A percentile compares a stretch with the other conserved stretches of the same genome.
phyloP scores from a whole-genome alignment of 495 filamentous ascomycete species.

The Penicillium coprophilum region DNA sequence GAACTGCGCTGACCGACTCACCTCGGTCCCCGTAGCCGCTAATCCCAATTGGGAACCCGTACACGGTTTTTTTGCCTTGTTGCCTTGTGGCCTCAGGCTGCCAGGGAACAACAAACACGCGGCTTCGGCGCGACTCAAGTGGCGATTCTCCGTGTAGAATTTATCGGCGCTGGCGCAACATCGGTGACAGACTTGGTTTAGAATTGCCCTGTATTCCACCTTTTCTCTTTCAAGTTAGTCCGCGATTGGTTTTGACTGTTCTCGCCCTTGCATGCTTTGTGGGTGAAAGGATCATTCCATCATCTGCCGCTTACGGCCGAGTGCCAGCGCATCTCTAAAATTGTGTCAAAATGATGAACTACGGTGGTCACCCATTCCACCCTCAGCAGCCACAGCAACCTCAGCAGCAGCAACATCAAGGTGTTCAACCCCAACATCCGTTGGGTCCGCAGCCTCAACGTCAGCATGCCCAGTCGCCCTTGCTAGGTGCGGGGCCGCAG shows the following conservation, averaged over 20 bases:
- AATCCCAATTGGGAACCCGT: conserved; percentile 23
- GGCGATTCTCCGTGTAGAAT: conserved; percentile 10
- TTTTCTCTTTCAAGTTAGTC: neutral
- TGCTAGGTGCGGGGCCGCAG: conserved; percentile 28
- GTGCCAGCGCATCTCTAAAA: conserved; percentile 16
- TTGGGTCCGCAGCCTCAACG: conserved; percentile 22
- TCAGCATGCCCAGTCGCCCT: conserved; percentile 36
- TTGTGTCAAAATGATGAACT: conserved; percentile 31
- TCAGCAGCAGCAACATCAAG: conserved; percentile 31
- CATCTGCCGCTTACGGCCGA: conserved; percentile 23
- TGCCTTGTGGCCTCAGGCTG: conserved; percentile 21
- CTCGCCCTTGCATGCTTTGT: conserved; percentile 24
- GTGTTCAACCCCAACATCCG: conserved; percentile 19
- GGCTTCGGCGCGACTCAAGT: conserved; percentile 27
- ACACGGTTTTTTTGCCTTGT: conserved; percentile 11
- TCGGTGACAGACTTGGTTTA: conserved; percentile 8
- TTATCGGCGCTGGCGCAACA: conserved; percentile 16
- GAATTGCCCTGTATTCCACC: conserved; percentile 6
- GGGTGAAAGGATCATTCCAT: conserved; percentile 15
- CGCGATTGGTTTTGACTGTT: conserved; percentile 3
- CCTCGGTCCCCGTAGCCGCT: conserved; percentile 31
- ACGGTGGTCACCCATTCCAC: conserved; percentile 37
- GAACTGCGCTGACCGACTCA: conserved; percentile 29
- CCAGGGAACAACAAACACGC: conserved; percentile 30
- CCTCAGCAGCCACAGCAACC: conserved; percentile 29